phyloP scores from a whole-genome alignment of 805 yeast genomes.

The Blastobotrys terrestris region DNA sequence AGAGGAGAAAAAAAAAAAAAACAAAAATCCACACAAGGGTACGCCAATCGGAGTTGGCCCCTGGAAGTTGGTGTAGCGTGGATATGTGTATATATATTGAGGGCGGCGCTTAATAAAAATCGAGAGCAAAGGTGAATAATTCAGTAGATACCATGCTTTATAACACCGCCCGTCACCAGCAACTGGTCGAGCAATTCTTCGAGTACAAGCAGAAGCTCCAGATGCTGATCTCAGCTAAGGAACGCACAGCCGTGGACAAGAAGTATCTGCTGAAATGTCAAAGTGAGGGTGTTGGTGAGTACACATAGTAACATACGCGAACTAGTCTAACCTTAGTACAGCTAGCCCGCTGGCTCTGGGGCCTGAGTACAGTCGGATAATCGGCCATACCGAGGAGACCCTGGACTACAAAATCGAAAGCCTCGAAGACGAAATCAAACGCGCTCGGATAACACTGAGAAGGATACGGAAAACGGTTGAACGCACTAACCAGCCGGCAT shows the following conservation, averaged over 20 bases:
- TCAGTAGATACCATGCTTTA: background rate
- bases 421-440: constrained; percentile 1
- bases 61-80: background rate
- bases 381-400: constrained; percentile 7
- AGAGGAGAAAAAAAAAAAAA: background rate
- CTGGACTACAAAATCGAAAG: constrained; percentile 2
- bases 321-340: background rate
- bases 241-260: background rate
- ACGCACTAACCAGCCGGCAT: background rate
- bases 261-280: background rate
- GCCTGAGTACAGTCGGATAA: constrained; percentile 1
- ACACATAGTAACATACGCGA: background rate
- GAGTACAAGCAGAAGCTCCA: background rate
- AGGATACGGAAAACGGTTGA: background rate
- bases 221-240: background rate
- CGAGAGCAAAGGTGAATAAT: background rate
- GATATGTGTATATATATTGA: background rate
- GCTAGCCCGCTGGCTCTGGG: background rate
- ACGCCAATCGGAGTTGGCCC: background rate
- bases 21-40: background rate
- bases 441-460: background rate
- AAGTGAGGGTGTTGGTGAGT: background rate
- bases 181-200: background rate
- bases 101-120: background rate
- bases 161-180: background rate